Evolutionary conservation across 2,329 filamentous ascomycete genomes (phyloP).

Genomic region (Calonectria pseudoreteaudii): DNA sequence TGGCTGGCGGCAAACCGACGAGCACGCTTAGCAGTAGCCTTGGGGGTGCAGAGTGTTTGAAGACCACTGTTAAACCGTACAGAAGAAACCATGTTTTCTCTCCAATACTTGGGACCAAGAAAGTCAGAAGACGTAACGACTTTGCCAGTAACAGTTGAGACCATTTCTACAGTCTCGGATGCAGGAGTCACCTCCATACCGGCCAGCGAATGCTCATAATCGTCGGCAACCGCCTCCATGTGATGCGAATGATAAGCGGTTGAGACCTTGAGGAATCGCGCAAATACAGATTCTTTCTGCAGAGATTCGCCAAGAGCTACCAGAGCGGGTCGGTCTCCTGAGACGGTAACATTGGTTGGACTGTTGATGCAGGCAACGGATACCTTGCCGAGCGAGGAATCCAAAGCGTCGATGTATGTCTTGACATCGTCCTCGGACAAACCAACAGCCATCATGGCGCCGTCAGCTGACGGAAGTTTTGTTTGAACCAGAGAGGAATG

Average conservation of each 20-base stretch:
- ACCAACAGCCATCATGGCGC: conserved; percentile 42
- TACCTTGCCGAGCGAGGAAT: conserved; percentile 21
- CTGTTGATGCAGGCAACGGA: conserved; percentile 60
- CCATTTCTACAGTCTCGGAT: background rate
- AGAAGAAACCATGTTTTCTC: conserved; percentile 48
- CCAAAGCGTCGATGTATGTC: background rate
- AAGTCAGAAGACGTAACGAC: conserved; percentile 46
- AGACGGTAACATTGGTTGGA: conserved; percentile 60
- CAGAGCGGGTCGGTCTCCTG: conserved; percentile 57
- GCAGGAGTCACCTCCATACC: conserved; percentile 1
- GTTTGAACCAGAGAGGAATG: conserved; percentile 51
- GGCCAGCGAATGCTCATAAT: conserved; percentile 50
- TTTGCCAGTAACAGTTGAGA: conserved; percentile 56
- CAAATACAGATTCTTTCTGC: conserved; percentile 56
- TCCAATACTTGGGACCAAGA: conserved; percentile 54
- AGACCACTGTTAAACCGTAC: conserved; percentile 52
- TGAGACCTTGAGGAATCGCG: conserved; percentile 56
- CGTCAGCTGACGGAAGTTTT: conserved; percentile 17
- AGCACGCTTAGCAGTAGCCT: background rate
- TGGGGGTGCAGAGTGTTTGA: conserved; percentile 26
- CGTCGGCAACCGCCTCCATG: conserved; percentile 59
- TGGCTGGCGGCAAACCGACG: background rate
- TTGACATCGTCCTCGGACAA: background rate
- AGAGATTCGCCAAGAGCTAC: conserved; percentile 49
- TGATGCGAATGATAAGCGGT: conserved; percentile 64